A percentile compares a stretch with the other conserved stretches of the same genome.
Conservation (phyloP, 495 filamentous ascomycete genomes). For the Talaromyces proteolyticus region DNA sequence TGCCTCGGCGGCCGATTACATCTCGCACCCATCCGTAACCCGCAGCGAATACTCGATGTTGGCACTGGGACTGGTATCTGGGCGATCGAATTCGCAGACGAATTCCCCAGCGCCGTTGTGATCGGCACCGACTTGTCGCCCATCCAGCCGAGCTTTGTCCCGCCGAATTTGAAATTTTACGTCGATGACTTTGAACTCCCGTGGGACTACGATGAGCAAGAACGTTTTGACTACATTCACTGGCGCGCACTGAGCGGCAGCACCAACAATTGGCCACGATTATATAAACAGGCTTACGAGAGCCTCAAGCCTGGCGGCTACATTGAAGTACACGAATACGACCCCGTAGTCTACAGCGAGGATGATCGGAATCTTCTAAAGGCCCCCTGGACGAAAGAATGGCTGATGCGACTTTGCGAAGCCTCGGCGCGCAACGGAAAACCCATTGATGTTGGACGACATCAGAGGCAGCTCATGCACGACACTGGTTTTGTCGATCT, state of each 20-base stretch:
- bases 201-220: constrained; percentile 33
- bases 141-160: constrained; percentile 43
- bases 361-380: constrained; percentile 40
- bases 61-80: constrained; percentile 48
- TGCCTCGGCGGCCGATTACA: constrained; percentile 35
- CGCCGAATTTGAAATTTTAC: constrained; percentile 55
- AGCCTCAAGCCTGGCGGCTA: constrained; percentile 58
- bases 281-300: constrained; percentile 20
- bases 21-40: constrained; percentile 28
- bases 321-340: constrained; percentile 54
- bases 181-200: constrained; percentile 51
- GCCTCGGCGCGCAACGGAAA: constrained; percentile 31
- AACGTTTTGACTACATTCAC: constrained; percentile 46
- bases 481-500: constrained; percentile 28
- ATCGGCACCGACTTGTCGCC: constrained; percentile 44
- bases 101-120: constrained; percentile 28
- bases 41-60: constrained; percentile 35
- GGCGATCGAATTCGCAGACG: constrained; percentile 38
- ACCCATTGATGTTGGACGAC: constrained; percentile 24
- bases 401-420: constrained; percentile 33
- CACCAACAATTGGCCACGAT: constrained; percentile 29
- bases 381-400: constrained; percentile 42
- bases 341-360: constrained; percentile 33
- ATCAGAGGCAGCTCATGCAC: constrained; percentile 18
- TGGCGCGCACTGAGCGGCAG: constrained; percentile 36